Evolutionary conservation across 768 basidiomycete genomes (phyloP).

Genomic region (Kwoniella heveanensis): DNA sequence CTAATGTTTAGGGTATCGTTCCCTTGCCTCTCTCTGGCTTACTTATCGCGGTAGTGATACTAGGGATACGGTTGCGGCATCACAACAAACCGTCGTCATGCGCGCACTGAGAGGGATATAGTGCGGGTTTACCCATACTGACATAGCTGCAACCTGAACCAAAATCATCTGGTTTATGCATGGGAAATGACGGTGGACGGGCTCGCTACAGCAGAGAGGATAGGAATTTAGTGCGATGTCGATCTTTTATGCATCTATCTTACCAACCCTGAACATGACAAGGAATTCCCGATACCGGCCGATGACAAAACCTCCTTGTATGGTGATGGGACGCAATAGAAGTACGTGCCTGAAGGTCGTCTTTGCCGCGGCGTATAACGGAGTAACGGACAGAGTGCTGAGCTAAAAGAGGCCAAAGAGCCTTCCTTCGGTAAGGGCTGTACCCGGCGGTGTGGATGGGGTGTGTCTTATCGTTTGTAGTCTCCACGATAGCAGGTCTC

Average conservation of each 20-base stretch:
- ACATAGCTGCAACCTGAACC: too few relatives aligned
- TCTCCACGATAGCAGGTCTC: too few relatives aligned
- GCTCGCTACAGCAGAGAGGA: too few relatives aligned
- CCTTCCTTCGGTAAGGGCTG: too few relatives aligned
- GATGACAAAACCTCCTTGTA: neutral
- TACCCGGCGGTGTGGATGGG: too few relatives aligned
- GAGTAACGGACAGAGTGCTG: neutral
- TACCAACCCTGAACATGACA: neutral
- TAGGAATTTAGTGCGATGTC: neutral
- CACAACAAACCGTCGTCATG: neutral
- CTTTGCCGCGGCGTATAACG: slow-evolving; percentile 1
- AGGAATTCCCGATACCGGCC: neutral
- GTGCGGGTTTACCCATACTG: neutral
- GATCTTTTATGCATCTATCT: neutral
- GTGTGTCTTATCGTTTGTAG: too few relatives aligned
- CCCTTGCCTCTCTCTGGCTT: neutral
- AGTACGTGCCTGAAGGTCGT: neutral
- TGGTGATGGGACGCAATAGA: too few relatives aligned
- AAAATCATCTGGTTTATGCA: too few relatives aligned
- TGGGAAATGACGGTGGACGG: too few relatives aligned
- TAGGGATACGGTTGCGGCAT: neutral
- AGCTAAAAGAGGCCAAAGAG: too few relatives aligned
- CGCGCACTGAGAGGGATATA: neutral
- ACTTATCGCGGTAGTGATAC: neutral
- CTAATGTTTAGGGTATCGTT: neutral